These are phyloP conservation scores for Coemansia aciculifera DNA, from an alignment of 192 early-diverging fungal genomes.

Conservation along the genomic window DNA sequence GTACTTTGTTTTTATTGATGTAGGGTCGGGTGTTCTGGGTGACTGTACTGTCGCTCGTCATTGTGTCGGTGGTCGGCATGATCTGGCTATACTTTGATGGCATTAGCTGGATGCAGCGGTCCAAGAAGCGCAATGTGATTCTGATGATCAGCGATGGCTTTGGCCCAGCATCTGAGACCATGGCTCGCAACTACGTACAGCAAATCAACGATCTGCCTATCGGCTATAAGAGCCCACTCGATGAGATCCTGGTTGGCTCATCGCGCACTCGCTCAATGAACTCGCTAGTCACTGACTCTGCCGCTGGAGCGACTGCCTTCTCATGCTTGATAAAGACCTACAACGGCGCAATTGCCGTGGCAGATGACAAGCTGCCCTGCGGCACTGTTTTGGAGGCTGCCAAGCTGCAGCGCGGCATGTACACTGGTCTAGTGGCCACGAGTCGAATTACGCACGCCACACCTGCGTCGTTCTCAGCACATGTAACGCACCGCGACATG, in stretches of 20 bases:
- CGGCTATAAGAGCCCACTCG: slow-evolving; percentile 62
- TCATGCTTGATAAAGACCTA: slow-evolving; percentile 88
- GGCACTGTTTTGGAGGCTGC: slow-evolving; percentile 95
- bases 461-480: slow-evolving; percentile 77
- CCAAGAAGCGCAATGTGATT: slow-evolving; percentile 75
- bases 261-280: slow-evolving; percentile 82
- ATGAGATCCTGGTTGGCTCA: slow-evolving; percentile 78
- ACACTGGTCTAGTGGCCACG: slow-evolving; percentile 91
- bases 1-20: neutral
- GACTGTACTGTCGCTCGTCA: slow-evolving; percentile 37
- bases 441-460: slow-evolving; percentile 95
- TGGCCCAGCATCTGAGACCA: slow-evolving; percentile 90
- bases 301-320: slow-evolving; percentile 97
- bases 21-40: slow-evolving; percentile 53
- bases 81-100: slow-evolving; percentile 51
- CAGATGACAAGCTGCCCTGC: slow-evolving; percentile 69
- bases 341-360: slow-evolving; percentile 91
- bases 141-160: slow-evolving; percentile 96
- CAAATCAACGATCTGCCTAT: slow-evolving; percentile 59
- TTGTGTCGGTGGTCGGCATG: slow-evolving; percentile 49
- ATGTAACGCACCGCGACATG: slow-evolving; percentile 76
- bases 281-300: slow-evolving; percentile 91
- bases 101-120: slow-evolving; percentile 53
- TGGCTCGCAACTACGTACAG: slow-evolving; percentile 82
- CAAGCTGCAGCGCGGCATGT: slow-evolving; percentile 69